These are phyloP conservation scores for Podaxis carcinomalis DNA, from an alignment of 768 basidiomycete species.

Conservation along the genomic window DNA sequence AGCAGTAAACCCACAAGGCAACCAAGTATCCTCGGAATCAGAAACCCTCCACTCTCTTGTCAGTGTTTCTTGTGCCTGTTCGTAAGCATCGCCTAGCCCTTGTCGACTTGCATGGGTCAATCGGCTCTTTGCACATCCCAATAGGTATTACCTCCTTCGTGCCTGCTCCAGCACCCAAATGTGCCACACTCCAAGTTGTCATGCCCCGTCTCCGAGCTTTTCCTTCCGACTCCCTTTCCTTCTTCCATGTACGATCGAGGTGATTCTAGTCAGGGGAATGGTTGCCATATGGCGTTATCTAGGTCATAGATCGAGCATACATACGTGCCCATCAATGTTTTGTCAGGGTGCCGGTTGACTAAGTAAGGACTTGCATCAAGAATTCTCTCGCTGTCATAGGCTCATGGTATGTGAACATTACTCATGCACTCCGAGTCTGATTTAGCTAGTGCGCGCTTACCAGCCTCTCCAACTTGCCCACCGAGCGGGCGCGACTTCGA, in stretches of 20 bases:
- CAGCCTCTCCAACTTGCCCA: neutral
- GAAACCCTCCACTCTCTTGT: neutral
- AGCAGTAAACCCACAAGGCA: neutral
- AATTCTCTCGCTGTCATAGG: neutral
- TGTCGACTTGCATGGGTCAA: neutral
- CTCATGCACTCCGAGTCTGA: neutral
- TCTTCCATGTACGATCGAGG: neutral
- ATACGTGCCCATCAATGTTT: neutral
- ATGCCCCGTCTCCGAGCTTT: neutral
- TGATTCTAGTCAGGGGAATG: neutral
- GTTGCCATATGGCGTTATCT: neutral
- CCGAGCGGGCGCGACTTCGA: neutral
- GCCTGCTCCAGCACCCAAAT: neutral
- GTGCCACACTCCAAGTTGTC: neutral
- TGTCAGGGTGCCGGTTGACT: neutral
- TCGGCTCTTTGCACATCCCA: neutral
- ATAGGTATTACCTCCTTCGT: neutral
- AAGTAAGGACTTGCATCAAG: neutral
- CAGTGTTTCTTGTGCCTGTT: neutral
- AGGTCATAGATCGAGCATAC: neutral
- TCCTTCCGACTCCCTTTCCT: neutral
- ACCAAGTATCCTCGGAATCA: neutral
- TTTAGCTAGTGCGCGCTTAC: neutral
- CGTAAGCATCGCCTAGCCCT: neutral
- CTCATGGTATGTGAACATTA: neutral